Evolutionary conservation across 192 early-diverging fungal genomes (phyloP).

Genomic region (Backusella tarrabulga): DNA sequence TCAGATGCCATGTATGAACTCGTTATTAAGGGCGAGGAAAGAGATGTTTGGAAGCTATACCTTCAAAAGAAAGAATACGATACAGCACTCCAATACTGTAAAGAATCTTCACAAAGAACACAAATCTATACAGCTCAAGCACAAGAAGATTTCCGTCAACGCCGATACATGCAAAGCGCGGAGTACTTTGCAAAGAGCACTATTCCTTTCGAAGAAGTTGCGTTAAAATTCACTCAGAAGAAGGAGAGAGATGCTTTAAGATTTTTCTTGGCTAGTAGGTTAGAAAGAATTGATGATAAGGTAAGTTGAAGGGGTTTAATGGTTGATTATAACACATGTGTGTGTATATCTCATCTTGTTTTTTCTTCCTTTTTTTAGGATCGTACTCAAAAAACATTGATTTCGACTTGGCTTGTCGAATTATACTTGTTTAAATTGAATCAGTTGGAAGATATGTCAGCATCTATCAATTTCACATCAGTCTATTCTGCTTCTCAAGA

Average conservation of each 20-base stretch:
- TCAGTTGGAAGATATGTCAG: conserved; percentile 51
- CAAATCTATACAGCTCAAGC: conserved; percentile 81
- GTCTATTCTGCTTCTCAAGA: neutral
- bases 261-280: conserved; percentile 73
- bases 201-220: conserved; percentile 87
- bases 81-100: conserved; percentile 73
- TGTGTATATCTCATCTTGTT: neutral
- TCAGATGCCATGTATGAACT: conserved; percentile 84
- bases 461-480: conserved; percentile 23
- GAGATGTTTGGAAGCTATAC: conserved; percentile 92
- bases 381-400: conserved; percentile 71
- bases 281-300: conserved; percentile 59
- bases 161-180: conserved; percentile 75
- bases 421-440: conserved; percentile 81
- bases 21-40: conserved; percentile 85
- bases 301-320: conserved; percentile 38
- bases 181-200: conserved; percentile 81
- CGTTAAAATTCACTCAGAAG: conserved; percentile 74
- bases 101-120: conserved; percentile 70
- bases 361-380: conserved; percentile 48
- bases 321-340: neutral
- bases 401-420: conserved; percentile 88
- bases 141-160: conserved; percentile 75
- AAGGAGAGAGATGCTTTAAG: conserved; percentile 74
- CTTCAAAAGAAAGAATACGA: conserved; percentile 81